Base-by-base conservation (phyloP, 768 basidiomycete species). In the Naganishia randhawae region DNA sequence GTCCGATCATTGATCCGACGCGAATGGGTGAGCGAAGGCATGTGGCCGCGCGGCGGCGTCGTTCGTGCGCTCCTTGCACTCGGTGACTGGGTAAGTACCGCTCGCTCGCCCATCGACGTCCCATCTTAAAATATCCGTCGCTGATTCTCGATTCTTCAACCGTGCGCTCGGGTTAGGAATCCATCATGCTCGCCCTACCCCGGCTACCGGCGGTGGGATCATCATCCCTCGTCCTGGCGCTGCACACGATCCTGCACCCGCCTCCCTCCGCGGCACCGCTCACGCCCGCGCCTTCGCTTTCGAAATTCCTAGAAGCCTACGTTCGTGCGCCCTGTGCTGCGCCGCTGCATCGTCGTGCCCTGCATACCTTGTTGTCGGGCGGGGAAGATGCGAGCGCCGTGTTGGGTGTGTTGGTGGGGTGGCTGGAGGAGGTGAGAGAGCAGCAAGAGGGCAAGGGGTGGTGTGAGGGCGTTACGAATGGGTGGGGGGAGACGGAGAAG, bases 11-110 rank as follows among this genome's bases (percentile, higher is more conserved):
- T 78, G 63, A 29, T 78, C n/a, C 32, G 53, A 17, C 42, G 66
- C 22, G 62, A 65, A 5, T 37, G 70, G 62, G 68, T 76, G 8
- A 71, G 69, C 29, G 76, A 78, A 41, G 68, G 55, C 31, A 73
- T 76, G 73, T 74, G 69, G 69, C 45, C 53, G 17, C 66, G 65
- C 2, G 61, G 50, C 3, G 75, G 76, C 17, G 63, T 78, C 29
- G 68, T 78, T 8, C 52, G 64, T 33, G 77, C 69, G 8, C 63
- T 78, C 16, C 62, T 77, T 16, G 69, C 71, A 19, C 63, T 70
- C 3, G 70, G 72, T 3, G 77, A 78, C 61, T 78, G 76, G 76
- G 75, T 77, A 63, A 71, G 77, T 71, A n/a, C n/a, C n/a, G n/a
- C n/a, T n/a, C n/a, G n/a, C n/a, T n/a, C n/a, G n/a, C n/a, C n/a